A percentile compares a stretch with the other conserved stretches of the same genome.
Evolutionary conservation across 2,329 filamentous ascomycete species (phyloP).

Genomic region (Amylocarpus encephaloides): DNA sequence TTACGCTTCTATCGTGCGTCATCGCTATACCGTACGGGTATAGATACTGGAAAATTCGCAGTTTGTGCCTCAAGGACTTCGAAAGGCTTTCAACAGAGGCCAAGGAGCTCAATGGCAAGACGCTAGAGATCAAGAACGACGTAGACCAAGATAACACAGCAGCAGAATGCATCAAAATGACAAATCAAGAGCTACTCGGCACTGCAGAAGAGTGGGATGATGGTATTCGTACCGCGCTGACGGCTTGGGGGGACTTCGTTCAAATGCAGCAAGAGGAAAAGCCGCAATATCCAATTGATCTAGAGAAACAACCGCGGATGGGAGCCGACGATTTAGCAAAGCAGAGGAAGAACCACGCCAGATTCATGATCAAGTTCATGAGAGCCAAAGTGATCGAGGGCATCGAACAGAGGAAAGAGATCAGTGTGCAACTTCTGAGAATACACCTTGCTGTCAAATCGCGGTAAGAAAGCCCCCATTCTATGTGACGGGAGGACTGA

Average conservation of each 20-base stretch:
- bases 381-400: constrained; percentile 15
- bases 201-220: constrained; percentile 16
- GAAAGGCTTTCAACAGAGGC: constrained; percentile 10
- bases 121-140: constrained; percentile 8
- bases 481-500: neutral
- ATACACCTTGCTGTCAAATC: constrained; percentile 12
- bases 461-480: neutral
- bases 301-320: constrained; percentile 3
- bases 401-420: constrained; percentile 13
- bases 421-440: constrained; percentile 13
- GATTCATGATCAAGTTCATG: constrained; percentile 21
- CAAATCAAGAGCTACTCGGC: constrained; percentile 9
- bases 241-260: constrained; percentile 22
- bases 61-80: constrained; percentile 17
- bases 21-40: constrained; percentile 3
- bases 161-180: constrained; percentile 5
- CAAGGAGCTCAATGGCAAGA: constrained; percentile 8
- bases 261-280: constrained; percentile 5
- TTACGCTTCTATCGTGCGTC: constrained; percentile 2
- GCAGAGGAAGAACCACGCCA: constrained; percentile 15
- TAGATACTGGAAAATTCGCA: constrained; percentile 4
- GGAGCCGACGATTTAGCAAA: constrained; percentile 8
- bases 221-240: constrained; percentile 14
- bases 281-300: neutral
- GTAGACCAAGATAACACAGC: constrained; percentile 11